These are phyloP conservation scores for Roridomyces roridus DNA, from an alignment of 768 basidiomycete species.

Conservation along the genomic window DNA sequence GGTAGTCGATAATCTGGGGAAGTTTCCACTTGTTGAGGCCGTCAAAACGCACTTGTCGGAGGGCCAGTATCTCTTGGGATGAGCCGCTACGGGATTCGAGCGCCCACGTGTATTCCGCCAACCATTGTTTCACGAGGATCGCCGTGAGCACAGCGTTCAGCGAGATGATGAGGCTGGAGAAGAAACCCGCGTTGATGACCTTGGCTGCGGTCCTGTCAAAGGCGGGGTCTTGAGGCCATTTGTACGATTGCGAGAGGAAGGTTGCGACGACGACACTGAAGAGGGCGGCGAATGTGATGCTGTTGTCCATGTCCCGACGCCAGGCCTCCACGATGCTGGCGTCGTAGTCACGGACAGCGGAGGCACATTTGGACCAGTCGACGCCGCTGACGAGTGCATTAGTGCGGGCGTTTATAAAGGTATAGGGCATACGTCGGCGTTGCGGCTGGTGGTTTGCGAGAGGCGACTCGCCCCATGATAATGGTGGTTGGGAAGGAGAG, in stretches of 20 bases:
- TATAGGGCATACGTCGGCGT: too few relatives aligned
- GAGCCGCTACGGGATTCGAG: conserved; percentile 14
- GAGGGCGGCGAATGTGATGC: conserved; percentile 19
- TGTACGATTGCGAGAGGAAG: too few relatives aligned
- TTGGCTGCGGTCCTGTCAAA: conserved; percentile 9
- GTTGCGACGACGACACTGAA: too few relatives aligned
- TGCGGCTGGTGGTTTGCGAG: too few relatives aligned
- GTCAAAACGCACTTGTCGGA: conserved; percentile 25
- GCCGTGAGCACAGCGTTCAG: conserved; percentile 28
- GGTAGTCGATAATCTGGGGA: conserved; percentile 20
- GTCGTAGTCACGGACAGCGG: conserved; percentile 17
- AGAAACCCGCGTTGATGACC: conserved; percentile 27
- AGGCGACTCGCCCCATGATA: too few relatives aligned
- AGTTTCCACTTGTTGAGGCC: conserved; percentile 25
- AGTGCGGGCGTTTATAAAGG: too few relatives aligned
- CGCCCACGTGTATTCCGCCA: conserved; percentile 23
- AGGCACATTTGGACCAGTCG: conserved; percentile 13
- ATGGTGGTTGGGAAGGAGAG: too few relatives aligned
- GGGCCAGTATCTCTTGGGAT: conserved; percentile 10
- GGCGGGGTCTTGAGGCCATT: conserved; percentile 15
- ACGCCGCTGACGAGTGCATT: conserved; percentile 4
- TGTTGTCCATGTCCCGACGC: conserved; percentile 16
- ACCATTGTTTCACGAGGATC: conserved; percentile 33
- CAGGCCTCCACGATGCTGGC: conserved; percentile 16
- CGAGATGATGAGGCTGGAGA: conserved; percentile 27